Base-by-base conservation (phyloP, 2,329 filamentous ascomycete genomes). In the Trichoderma gracile region DNA sequence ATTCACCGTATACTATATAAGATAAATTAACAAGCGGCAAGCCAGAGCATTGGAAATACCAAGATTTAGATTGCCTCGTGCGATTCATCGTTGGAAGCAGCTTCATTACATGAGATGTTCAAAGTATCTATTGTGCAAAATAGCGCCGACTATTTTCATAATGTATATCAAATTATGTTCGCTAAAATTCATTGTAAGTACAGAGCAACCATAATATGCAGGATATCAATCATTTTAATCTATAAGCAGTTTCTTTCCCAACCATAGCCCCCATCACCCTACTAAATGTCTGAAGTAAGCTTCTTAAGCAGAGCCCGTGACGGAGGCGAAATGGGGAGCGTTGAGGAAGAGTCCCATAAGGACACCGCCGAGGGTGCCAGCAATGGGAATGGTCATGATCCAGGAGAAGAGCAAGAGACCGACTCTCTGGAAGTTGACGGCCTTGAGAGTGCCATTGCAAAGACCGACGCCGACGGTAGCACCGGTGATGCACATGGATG, bases 401-500 rank as follows among this genome's bases (percentile, higher is more conserved):
- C 90, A 93, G 0, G 85, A 86, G 63, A 90, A 77, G 57, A 89
- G 70, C 66, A 93, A 74, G 8, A 91, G 84, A 47, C 82, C 84
- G 10, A 93, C 87, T 74, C 88, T 86, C 77, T 91, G 85, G 78
- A 82, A 93, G 82, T 93, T 93, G 71, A 93, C 86, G 1, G 90
- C 89, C 78, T 86, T 89, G 65, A 86, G 67, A 30, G 83, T 87
- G 40, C 89, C 89, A 74, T 92, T 92, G 82, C 89, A 92, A 21
- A 93, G 85, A 73, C 89, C 89, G 55, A 93, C 90, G 66, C 90
- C 90, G 50, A 92, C 87, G 0, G 89, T 92, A 27, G 90, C 89
- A 62, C 90, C 90, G 1, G 89, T 92, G 75, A 93, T 92, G 75
- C 90, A 93, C 89, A 89, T 89, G 19, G 86, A 88, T 2, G 89